Base-by-base conservation (phyloP, 2,329 filamentous ascomycete species). In the Mycosphaerella sp. region DNA sequence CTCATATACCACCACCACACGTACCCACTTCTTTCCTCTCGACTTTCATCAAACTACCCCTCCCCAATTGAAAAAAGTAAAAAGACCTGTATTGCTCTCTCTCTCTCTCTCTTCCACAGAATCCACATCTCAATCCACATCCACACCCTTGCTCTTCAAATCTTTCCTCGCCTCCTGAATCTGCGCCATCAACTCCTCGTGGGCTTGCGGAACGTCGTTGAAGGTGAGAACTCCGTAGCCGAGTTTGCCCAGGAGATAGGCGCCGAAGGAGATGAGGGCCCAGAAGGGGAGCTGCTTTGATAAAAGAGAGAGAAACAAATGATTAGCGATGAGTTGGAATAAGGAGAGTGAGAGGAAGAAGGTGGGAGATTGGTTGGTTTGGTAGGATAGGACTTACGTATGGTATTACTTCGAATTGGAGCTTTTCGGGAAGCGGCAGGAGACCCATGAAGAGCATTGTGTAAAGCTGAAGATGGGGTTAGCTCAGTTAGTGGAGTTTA, bases 181-280 rank as follows among this genome's bases (percentile, higher is more conserved):
- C 75, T 97, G 87, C 65, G 76, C 78, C 80, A 93, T 89, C 65
- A 98, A 77, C 74, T 96, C 91, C 70, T 85, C 82, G 74, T 97
- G 87, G 49, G 93, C 93, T 58, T 89, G 81, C 51, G 92, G 91
- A 46, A 95, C 89, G 73, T 97, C 91, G 78, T 95, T 93, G 80
- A 98, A 98, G 54, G 89, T 95, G 70, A 95, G 79, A 65, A 98
- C 88, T 61, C 93, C 93, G 77, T 84, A 87, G 66, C 93, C 93
- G 59, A 98, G 86, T 65, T 89, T 89, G 76, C 86, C 89, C 61
- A 98, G 85, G 17, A 98, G 85, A 74, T 90, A 91, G 59, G 91
- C 87, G 73, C 91, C 93, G 69, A 97, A 91, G 21, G 87, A 84
- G 62, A 98, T 87, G 64, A 97, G 78, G 45, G 82, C 83, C 87